Conservation (phyloP, 106 monocot genomes). For the Platanthera guangdongensis region DNA sequence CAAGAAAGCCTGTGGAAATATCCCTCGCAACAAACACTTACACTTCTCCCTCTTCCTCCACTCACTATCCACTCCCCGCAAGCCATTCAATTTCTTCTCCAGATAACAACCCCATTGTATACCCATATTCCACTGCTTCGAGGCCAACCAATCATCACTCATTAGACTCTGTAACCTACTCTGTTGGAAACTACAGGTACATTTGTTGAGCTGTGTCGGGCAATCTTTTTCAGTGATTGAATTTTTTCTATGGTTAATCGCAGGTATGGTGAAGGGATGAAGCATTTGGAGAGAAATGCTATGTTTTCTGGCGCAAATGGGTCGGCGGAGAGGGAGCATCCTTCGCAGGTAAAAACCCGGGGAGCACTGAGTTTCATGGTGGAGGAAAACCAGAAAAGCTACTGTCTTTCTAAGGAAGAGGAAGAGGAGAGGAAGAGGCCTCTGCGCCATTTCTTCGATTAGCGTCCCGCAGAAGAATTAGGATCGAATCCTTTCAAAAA, state of each 20-base stretch:
- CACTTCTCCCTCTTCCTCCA: neutral
- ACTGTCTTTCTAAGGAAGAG: neutral
- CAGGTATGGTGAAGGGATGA: neutral
- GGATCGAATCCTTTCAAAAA: constrained; percentile 2
- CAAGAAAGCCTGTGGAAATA: constrained; percentile 99
- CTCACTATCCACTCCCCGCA: neutral
- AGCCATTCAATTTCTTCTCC: constrained; percentile 5
- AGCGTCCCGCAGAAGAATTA: constrained; percentile 35
- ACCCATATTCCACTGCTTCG: neutral
- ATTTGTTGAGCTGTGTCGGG: neutral
- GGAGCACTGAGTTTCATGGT: constrained; percentile 26
- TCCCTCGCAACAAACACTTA: constrained; percentile 8
- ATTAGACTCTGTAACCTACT: neutral
- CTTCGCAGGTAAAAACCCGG: constrained; percentile 55
- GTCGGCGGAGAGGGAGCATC: constrained; percentile 32
- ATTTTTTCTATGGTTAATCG: neutral
- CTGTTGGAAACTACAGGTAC: neutral
- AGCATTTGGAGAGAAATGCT: neutral
- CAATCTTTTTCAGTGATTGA: neutral
- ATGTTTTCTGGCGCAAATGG: neutral
- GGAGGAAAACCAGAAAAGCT: constrained; percentile 17
- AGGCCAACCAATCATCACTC: neutral
- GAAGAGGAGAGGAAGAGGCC: constrained; percentile 10
- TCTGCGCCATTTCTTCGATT: constrained; percentile 44
- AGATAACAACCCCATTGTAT: neutral